Evolutionary conservation across 2,329 filamentous ascomycete genomes (phyloP).

Genomic region (Lachnellula arida): DNA sequence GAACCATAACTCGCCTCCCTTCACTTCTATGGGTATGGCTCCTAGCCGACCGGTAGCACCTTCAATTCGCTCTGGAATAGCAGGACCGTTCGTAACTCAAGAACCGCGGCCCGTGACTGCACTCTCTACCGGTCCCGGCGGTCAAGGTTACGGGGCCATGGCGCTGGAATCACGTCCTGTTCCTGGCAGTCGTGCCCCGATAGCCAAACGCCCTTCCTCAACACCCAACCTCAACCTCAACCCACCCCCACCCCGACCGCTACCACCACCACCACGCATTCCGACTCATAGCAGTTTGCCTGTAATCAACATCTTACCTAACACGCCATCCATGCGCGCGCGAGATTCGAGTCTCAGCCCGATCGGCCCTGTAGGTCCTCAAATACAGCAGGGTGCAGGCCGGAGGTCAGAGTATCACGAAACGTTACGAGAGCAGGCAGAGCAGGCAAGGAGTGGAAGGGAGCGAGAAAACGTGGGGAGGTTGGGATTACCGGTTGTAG

Average conservation of each 20-base stretch:
- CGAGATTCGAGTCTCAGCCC: not conserved
- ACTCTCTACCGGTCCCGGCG: not conserved
- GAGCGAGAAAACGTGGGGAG: not conserved
- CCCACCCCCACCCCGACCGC: not conserved
- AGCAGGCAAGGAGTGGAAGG: not conserved
- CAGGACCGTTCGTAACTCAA: not conserved
- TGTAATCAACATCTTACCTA: not conserved
- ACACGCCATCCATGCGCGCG: not conserved
- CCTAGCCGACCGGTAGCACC: not conserved
- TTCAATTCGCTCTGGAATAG: not conserved
- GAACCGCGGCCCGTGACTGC: not conserved
- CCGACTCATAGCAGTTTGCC: not conserved
- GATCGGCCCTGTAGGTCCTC: not conserved
- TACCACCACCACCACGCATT: not conserved
- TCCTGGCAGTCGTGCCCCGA: not conserved
- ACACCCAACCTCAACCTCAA: not conserved
- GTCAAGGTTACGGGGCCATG: not conserved
- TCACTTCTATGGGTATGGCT: not conserved
- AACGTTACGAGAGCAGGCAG: not conserved
- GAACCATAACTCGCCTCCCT: not conserved
- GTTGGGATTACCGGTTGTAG: not conserved
- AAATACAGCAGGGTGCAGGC: not conserved
- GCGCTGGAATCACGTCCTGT: not conserved
- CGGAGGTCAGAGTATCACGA: not conserved
- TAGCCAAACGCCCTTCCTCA: conserved; percentile 1